A percentile compares a stretch with the other conserved stretches of the same genome.
Conservation (phyloP, 2,329 filamentous ascomycete genomes). For the Didymella keratinophila region DNA sequence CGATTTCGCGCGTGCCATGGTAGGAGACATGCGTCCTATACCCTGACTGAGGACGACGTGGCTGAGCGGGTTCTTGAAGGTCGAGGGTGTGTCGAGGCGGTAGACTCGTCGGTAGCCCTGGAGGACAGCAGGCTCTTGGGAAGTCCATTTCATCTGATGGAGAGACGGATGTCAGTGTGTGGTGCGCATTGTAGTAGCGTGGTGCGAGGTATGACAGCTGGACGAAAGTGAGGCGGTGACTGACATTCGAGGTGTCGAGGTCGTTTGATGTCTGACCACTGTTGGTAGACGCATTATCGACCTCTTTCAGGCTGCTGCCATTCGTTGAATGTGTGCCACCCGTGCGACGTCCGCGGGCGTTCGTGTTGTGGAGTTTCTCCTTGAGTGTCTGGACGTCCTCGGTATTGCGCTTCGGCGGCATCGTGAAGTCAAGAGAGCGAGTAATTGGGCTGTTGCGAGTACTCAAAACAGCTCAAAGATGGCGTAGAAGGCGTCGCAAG, state of each 20-base stretch:
- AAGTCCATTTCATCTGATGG: slow-evolving; percentile 68
- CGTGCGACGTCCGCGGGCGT: slow-evolving; percentile 51
- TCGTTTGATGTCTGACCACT: slow-evolving; percentile 45
- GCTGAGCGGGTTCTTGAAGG: slow-evolving; percentile 65
- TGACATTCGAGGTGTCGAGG: slow-evolving; percentile 44
- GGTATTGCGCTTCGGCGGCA: slow-evolving; percentile 51
- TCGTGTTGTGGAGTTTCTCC: slow-evolving; percentile 53
- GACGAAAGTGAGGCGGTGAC: slow-evolving; percentile 27
- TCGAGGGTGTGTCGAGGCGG: slow-evolving; percentile 72
- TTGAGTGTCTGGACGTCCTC: slow-evolving; percentile 53
- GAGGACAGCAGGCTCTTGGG: slow-evolving; percentile 71
- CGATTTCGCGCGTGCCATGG: slow-evolving; percentile 72
- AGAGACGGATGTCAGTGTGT: slow-evolving; percentile 23
- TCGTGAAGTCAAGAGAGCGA: slow-evolving; percentile 26
- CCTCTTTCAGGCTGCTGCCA: slow-evolving; percentile 50
- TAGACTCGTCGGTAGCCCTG: slow-evolving; percentile 79
- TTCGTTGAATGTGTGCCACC: slow-evolving; percentile 38
- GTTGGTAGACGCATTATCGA: slow-evolving; percentile 49
- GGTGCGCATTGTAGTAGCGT: slow-evolving; percentile 11
- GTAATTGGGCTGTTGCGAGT: slow-evolving; percentile 1
- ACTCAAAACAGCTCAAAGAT: slow-evolving; percentile 6
- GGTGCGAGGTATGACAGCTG: slow-evolving; percentile 2
- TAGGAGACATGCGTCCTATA: slow-evolving; percentile 76
- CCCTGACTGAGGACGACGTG: slow-evolving; percentile 62
- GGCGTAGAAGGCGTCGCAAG: slow-evolving; percentile 6